Base-by-base conservation (phyloP, 805 yeast genomes). In the Candida peoriensis region DNA sequence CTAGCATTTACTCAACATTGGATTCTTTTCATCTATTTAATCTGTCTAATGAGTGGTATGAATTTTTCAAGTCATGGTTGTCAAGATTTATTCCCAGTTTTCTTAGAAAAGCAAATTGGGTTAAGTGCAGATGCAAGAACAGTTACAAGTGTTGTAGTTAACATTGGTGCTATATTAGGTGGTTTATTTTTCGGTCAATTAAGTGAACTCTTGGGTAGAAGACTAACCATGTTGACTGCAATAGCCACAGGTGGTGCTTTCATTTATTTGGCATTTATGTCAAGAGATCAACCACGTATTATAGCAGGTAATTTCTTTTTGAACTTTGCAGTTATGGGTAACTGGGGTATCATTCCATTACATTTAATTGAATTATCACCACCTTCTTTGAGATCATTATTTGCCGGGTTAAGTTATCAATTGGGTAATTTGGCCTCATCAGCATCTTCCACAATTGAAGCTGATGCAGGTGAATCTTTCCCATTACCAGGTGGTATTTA, bases 41-140 rank as follows among this genome's bases (percentile, higher is more conserved):
- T 82, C 25, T 50, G 81, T 10, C 59, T 78, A 53, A 72, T 80
- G 79, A 69, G 82, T 14, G 83, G 81, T 14, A 75, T 78, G 66
- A 81, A 80, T 58, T 81, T 79, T 61, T 70, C 73, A 61, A 72
- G 84, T 8, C 90, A 81, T 47, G 86, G 85, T 1, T 74, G 86
- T 6, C 88, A 81, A 58, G 90, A 81, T 55, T 60, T 81, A 51
- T 78, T 70, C 56, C 85, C 87, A 24, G 77, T 85, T 1, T 63
- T 77, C 60, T 60, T 81, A 32, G 62, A 65, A 18, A 65, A 63
- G 16, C 86, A 81, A 53, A 63, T 74, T 20, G 62, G 54, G 9
- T 67, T 68, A 42, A 51, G 68, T 18, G 44, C 52, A 4, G 60
- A 81, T 51, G 60, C 65, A 14, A 57, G 69, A 21, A 78, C 87